Evolutionary conservation across 2,329 filamentous ascomycete species (phyloP).

Genomic region (Monilinia fructigena): DNA sequence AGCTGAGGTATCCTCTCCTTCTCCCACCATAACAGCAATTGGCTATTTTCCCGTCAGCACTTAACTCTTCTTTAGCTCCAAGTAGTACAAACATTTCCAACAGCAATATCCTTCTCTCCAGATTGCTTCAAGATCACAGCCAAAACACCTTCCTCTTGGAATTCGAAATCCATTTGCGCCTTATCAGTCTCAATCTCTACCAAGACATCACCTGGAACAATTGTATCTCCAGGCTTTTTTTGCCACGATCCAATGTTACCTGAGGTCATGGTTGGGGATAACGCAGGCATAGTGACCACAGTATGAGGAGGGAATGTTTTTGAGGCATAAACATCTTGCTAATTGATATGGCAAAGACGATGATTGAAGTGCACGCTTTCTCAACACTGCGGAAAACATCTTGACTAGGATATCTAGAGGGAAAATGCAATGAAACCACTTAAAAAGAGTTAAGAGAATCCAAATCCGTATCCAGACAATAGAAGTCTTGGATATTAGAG

Average conservation of each 20-base stretch:
- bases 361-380: conserved; percentile 59
- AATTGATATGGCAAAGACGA: conserved; percentile 53
- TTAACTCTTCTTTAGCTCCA: conserved; percentile 28
- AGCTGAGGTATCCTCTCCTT: conserved; percentile 79
- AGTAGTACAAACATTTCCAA: conserved; percentile 77
- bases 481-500: conserved; percentile 31
- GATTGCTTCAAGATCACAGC: conserved; percentile 92
- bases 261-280: conserved; percentile 95
- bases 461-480: conserved; percentile 33
- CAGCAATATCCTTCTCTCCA: conserved; percentile 89
- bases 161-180: conserved; percentile 99
- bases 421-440: conserved; percentile 28
- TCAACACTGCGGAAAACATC: conserved; percentile 64
- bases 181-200: conserved; percentile 99
- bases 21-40: conserved; percentile 92
- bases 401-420: conserved; percentile 34
- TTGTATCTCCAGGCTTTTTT: conserved; percentile 88
- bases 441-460: conserved; percentile 25
- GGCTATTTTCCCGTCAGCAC: conserved; percentile 59
- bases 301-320: conserved; percentile 93
- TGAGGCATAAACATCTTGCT: conserved; percentile 53
- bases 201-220: conserved; percentile 89
- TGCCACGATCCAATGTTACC: conserved; percentile 98
- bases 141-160: conserved; percentile 94
- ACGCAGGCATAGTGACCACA: conserved; percentile 94